A percentile compares a stretch with the other conserved stretches of the same genome.
phyloP scores from a whole-genome alignment of 805 yeast genomes.

The Ogataea degrootiae region DNA sequence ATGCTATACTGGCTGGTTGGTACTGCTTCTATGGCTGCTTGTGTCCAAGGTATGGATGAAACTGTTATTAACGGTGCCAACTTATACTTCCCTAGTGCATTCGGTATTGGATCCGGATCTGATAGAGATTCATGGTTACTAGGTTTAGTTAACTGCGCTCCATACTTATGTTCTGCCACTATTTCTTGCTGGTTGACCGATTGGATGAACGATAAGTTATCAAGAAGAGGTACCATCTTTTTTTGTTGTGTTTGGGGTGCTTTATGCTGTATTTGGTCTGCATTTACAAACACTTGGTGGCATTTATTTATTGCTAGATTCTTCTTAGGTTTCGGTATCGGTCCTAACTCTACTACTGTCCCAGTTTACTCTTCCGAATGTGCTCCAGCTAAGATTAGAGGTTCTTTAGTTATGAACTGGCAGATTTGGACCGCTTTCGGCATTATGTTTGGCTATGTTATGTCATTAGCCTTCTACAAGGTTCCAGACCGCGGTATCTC shows the following conservation, averaged over 20 bases:
- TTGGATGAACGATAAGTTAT: constrained; percentile 48
- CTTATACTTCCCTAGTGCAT: constrained; percentile 50
- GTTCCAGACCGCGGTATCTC: constrained; percentile 43
- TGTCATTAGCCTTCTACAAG: constrained; percentile 57
- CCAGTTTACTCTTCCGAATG: constrained; percentile 69
- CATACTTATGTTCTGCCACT: constrained; percentile 59
- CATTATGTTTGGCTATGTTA: constrained; percentile 66
- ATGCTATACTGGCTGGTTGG: constrained; percentile 53
- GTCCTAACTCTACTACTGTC: constrained; percentile 67
- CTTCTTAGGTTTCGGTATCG: constrained; percentile 62
- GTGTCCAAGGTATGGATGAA: constrained; percentile 79
- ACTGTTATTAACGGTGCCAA: constrained; percentile 71
- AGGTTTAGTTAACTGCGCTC: constrained; percentile 67
- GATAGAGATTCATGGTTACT: constrained; percentile 50
- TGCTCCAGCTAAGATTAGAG: constrained; percentile 58
- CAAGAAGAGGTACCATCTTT: constrained; percentile 66
- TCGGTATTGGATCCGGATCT: constrained; percentile 45
- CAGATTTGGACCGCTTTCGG: constrained; percentile 74
- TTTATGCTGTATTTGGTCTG: constrained; percentile 65
- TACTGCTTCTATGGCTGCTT: constrained; percentile 70
- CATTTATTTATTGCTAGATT: constrained; percentile 65
- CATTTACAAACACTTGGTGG: constrained; percentile 60
- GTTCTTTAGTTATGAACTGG: constrained; percentile 70
- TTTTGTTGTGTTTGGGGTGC: constrained; percentile 58
- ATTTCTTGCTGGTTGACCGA: constrained; percentile 65